Percentiles rank a stretch among this genome's conserved stretches.
These are phyloP conservation scores for Grosmannia huntii DNA, from an alignment of 2,329 filamentous ascomycete species.

Conservation along the genomic window DNA sequence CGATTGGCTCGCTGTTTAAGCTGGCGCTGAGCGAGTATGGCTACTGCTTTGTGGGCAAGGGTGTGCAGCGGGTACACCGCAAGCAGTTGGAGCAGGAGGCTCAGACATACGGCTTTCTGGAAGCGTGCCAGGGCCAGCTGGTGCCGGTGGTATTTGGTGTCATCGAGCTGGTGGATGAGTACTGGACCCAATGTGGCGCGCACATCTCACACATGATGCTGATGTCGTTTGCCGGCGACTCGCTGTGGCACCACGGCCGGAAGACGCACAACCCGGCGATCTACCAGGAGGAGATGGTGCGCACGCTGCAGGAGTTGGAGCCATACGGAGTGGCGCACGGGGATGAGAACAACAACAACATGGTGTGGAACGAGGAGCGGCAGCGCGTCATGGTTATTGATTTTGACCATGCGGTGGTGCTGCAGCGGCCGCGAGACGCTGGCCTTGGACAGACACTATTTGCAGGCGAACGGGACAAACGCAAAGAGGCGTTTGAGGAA, in stretches of 20 bases:
- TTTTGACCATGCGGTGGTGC: neutral
- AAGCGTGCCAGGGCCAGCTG: conserved; percentile 5
- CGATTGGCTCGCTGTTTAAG: conserved; percentile 7
- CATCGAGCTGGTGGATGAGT: conserved; percentile 6
- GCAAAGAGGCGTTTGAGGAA: neutral
- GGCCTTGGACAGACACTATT: neutral
- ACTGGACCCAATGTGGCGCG: conserved; percentile 1
- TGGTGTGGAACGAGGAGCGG: conserved; percentile 3
- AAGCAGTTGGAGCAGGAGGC: conserved; percentile 3
- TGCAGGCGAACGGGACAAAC: neutral
- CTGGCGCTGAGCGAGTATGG: conserved; percentile 7
- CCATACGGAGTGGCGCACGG: neutral
- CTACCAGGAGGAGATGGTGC: neutral
- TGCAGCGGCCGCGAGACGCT: too few species aligned
- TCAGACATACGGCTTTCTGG: conserved; percentile 3
- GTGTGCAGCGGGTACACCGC: conserved; percentile 3
- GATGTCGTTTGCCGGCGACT: conserved; percentile 8
- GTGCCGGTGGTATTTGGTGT: conserved; percentile 10
- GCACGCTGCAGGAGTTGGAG: neutral
- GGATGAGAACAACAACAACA: conserved; percentile 1
- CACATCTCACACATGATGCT: conserved; percentile 10
- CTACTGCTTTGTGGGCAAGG: conserved; percentile 11
- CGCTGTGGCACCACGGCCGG: neutral
- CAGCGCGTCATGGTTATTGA: conserved; percentile 3
- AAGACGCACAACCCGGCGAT: neutral